Evolutionary conservation across 257 asterid genomes (phyloP).

Genomic region (Petunia secreta): DNA sequence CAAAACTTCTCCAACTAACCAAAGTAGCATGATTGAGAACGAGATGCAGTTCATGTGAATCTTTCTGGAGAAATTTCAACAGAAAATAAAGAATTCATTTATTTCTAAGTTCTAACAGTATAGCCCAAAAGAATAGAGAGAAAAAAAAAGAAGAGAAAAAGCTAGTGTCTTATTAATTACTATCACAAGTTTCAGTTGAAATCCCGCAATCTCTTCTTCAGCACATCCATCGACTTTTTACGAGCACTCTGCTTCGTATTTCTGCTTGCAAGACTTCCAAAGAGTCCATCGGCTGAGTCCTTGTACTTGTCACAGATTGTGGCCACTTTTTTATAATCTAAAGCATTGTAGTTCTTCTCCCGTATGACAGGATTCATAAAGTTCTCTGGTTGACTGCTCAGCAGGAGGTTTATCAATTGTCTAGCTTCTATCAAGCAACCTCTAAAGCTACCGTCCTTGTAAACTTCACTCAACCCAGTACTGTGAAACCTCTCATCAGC

Average conservation of each 20-base stretch:
- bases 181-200: slow-evolving; percentile 52
- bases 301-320: slow-evolving; percentile 77
- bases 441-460: slow-evolving; percentile 69
- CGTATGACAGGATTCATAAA: slow-evolving; percentile 91
- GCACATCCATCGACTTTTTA: slow-evolving; percentile 76
- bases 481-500: slow-evolving; percentile 81
- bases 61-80: neutral
- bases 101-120: neutral
- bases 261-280: slow-evolving; percentile 82
- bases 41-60: no score
- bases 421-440: slow-evolving; percentile 77
- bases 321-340: slow-evolving; percentile 81
- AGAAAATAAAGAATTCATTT: neutral
- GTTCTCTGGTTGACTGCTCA: slow-evolving; percentile 87
- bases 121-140: neutral
- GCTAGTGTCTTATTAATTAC: no score
- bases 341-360: slow-evolving; percentile 63
- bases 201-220: slow-evolving; percentile 74
- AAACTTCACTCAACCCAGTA: slow-evolving; percentile 72
- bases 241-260: slow-evolving; percentile 65
- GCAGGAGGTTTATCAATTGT: slow-evolving; percentile 72
- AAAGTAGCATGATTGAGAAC: no score
- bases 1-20: no score
- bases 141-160: neutral
- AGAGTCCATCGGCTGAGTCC: slow-evolving; percentile 77